phyloP scores from a whole-genome alignment of 2,329 filamentous ascomycete species.

The Chaetomium olivaceum region DNA sequence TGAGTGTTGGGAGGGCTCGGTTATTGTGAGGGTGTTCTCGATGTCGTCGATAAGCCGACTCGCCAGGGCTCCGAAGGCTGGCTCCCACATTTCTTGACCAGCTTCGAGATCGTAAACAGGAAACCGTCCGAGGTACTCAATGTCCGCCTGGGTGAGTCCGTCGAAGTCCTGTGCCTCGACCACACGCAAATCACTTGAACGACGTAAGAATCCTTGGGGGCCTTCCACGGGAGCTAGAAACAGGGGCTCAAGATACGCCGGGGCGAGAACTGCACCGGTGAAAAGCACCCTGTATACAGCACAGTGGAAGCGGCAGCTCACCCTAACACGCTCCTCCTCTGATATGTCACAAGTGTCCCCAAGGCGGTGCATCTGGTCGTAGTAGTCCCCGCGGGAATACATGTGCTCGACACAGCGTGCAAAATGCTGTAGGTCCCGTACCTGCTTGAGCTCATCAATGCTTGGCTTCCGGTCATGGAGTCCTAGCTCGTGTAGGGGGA shows the following conservation, averaged over 20 bases:
- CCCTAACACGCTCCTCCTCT: not conserved
- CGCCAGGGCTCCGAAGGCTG: not conserved
- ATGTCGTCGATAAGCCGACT: slow-evolving; percentile 5
- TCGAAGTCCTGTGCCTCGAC: not conserved
- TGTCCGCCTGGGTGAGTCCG: not conserved
- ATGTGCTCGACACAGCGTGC: not conserved
- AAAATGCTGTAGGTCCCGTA: not conserved
- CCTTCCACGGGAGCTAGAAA: slow-evolving; percentile 1
- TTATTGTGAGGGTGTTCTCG: not conserved
- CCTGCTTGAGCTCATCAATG: not conserved
- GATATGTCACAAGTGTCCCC: not conserved
- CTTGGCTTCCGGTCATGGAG: not conserved
- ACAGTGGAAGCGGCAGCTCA: not conserved
- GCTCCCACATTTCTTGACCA: slow-evolving; percentile 7
- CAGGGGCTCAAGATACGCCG: not conserved
- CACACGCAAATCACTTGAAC: not conserved
- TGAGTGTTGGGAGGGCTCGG: too few relatives aligned
- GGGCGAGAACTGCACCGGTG: not conserved
- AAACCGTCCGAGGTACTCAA: not conserved
- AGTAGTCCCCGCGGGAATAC: not conserved
- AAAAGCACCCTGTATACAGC: slow-evolving; percentile 7
- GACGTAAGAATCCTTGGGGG: not conserved
- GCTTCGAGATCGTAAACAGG: slow-evolving; percentile 1
- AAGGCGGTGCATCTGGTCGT: not conserved
- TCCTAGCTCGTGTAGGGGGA: not conserved